These are phyloP conservation scores for Eucalyptus cloeziana DNA, from an alignment of 345 rosid species.

Conservation along the genomic window DNA sequence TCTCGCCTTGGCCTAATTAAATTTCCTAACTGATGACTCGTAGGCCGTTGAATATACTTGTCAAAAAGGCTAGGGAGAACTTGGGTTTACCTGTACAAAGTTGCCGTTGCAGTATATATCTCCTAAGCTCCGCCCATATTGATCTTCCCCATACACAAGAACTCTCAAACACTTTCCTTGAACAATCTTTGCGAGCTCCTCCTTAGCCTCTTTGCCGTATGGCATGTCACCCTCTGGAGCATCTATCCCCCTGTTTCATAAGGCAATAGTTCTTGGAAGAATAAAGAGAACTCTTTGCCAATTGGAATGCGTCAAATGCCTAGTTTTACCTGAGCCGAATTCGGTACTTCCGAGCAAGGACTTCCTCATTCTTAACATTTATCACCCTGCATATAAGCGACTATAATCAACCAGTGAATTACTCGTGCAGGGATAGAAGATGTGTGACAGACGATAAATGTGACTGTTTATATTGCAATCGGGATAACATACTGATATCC, in stretches of 20 bases:
- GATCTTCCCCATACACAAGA: conserved; percentile 56
- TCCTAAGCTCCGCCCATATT: conserved; percentile 53
- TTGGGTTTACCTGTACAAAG: conserved; percentile 36
- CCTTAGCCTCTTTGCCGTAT: conserved; percentile 59
- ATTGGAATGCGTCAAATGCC: neutral
- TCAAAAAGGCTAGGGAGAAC: neutral
- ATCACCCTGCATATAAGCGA: conserved; percentile 19
- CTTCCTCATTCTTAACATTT: conserved; percentile 30
- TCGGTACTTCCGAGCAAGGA: conserved; percentile 68
- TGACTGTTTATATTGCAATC: neutral
- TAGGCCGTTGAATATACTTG: neutral
- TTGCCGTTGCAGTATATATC: conserved; percentile 67
- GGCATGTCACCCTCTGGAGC: conserved; percentile 80
- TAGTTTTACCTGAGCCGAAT: conserved; percentile 43
- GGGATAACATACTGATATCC: conserved; percentile 52
- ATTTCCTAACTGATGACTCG: neutral
- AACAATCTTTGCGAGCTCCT: conserved; percentile 48
- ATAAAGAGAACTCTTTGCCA: neutral
- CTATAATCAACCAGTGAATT: neutral
- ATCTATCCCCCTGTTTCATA: conserved; percentile 62
- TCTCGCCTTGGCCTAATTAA: neutral
- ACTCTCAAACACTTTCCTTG: conserved; percentile 56
- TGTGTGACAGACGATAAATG: neutral
- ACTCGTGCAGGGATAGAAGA: neutral
- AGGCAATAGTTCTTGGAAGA: neutral